Conservation (phyloP, 108 stramenopile genomes). For the Fistulifera pelliculosa region DNA sequence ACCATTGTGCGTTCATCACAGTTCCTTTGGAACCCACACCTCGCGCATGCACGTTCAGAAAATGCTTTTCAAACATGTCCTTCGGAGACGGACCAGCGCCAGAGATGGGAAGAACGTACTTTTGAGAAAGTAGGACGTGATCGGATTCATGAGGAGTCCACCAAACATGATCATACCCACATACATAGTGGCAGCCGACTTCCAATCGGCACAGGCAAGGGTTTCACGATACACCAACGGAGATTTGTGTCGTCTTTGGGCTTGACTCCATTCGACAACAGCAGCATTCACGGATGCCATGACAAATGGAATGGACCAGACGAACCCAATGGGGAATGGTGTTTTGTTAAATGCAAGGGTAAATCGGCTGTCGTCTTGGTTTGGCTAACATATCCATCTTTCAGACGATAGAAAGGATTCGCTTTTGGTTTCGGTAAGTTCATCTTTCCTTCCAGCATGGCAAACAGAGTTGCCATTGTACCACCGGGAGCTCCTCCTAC, state of each 20-base stretch:
- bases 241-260: constrained; percentile 24
- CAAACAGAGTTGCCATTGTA: constrained; percentile 28
- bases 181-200: constrained; percentile 32
- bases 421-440: constrained; percentile 4
- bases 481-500: constrained; percentile 46
- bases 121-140: constrained; percentile 36
- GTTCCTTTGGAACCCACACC: constrained; percentile 49
- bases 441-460: neutral
- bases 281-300: constrained; percentile 66
- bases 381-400: constrained; percentile 26
- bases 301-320: constrained; percentile 48
- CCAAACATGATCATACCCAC: constrained; percentile 29
- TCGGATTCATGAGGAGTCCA: constrained; percentile 42
- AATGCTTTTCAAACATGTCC: constrained; percentile 49
- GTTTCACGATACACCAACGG: constrained; percentile 53
- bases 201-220: constrained; percentile 15
- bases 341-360: neutral
- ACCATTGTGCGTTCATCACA: constrained; percentile 33
- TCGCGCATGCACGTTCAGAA: constrained; percentile 32
- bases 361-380: neutral
- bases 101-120: constrained; percentile 51
- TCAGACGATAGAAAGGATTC: constrained; percentile 28
- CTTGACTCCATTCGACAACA: constrained; percentile 50
- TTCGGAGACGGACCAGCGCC: constrained; percentile 74
- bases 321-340: neutral